phyloP scores from a whole-genome alignment of 2,329 filamentous ascomycete genomes.

The Aspergillus sp. region DNA sequence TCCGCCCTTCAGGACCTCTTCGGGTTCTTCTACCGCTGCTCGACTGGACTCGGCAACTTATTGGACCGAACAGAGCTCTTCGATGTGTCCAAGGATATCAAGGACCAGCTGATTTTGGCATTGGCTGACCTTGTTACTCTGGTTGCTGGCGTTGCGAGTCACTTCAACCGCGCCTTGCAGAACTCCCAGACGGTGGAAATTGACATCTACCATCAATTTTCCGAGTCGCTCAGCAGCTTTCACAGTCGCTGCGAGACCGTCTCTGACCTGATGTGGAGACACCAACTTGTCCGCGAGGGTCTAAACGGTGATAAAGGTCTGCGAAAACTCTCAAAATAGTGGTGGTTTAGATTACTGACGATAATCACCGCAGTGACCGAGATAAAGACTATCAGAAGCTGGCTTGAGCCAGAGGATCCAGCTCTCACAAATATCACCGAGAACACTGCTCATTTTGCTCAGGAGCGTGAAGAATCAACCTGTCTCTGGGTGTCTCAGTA shows the following conservation, averaged over 20 bases:
- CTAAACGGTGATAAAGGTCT: conserved; percentile 33
- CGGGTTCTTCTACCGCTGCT: conserved; percentile 53
- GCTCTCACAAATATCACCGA: conserved; percentile 48
- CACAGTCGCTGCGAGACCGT: conserved; percentile 36
- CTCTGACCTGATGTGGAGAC: conserved; percentile 43
- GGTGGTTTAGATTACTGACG: too few species aligned
- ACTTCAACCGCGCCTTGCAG: conserved; percentile 38
- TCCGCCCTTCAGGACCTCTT: conserved; percentile 53
- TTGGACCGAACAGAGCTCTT: conserved; percentile 52
- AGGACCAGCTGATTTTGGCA: conserved; percentile 47
- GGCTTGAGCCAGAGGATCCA: conserved; percentile 50
- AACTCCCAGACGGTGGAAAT: conserved; percentile 32
- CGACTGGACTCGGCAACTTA: conserved; percentile 43
- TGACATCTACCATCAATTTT: conserved; percentile 42
- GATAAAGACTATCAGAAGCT: conserved; percentile 34
- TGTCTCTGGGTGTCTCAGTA: conserved; percentile 56
- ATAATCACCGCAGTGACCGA: conserved; percentile 23
- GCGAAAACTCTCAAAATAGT: too few species aligned
- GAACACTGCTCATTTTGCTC: conserved; percentile 46
- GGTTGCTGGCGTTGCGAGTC: conserved; percentile 33
- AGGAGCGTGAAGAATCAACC: conserved; percentile 53
- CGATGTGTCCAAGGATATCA: conserved; percentile 49
- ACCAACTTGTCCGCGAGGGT: conserved; percentile 38
- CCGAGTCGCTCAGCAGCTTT: conserved; percentile 38
- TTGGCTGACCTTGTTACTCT: conserved; percentile 40